A percentile compares a stretch with the other conserved stretches of the same genome.
Evolutionary conservation across 106 monocot species (phyloP).

Genomic region (Dactylorhiza incarnata): DNA sequence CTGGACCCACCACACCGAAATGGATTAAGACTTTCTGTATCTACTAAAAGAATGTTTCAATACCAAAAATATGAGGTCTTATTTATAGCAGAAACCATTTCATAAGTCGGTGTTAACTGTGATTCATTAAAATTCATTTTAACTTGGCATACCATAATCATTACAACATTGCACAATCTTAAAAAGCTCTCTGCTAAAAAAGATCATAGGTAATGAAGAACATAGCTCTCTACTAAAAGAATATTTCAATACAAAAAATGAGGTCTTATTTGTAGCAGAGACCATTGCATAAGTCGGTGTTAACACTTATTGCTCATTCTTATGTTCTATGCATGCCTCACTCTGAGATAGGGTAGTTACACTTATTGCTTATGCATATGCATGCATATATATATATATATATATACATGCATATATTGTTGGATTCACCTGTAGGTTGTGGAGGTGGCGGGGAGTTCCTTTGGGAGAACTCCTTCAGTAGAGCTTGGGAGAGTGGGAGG

Average conservation of each 20-base stretch:
- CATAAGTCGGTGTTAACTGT: neutral
- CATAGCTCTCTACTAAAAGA: neutral
- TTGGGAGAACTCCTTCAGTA: too few species aligned
- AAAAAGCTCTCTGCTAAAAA: neutral
- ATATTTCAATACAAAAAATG: neutral
- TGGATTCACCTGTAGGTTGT: too few species aligned
- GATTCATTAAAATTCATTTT: neutral
- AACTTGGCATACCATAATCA: neutral
- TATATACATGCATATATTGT: too few species aligned
- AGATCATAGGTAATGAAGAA: neutral
- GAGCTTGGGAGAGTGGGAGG: too few species aligned
- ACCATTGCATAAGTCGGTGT: neutral
- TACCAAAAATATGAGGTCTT: neutral
- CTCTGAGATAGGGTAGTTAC: too few species aligned
- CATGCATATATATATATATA: too few species aligned
- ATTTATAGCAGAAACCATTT: neutral
- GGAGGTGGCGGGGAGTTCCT: too few species aligned
- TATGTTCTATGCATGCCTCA: too few species aligned
- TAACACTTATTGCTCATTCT: neutral
- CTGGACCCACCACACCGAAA: neutral
- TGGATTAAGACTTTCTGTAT: constrained; percentile 1
- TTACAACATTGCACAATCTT: neutral
- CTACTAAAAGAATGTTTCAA: neutral
- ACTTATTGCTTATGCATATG: too few species aligned
- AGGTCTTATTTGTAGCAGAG: neutral